Evolutionary conservation across 176 grass and related monocot genomes (phyloP), one percentile per base, ranked within the genome.

Genomic region (Avena atlantica): DNA sequence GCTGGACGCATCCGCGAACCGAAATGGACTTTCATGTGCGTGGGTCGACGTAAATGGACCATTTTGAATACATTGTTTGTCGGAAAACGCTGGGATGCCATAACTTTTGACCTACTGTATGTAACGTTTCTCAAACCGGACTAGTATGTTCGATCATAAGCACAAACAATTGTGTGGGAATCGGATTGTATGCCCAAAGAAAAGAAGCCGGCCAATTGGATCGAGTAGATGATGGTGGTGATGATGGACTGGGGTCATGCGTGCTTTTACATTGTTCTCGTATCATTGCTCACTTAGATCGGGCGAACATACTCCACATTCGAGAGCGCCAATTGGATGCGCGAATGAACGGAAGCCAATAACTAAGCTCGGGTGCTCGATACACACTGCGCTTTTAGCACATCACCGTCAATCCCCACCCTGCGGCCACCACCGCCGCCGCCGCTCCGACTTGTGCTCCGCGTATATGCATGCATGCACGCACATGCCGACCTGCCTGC

Each of bases 401-500:
- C 40, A 42, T 71, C 69, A 47, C 19, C 37, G 9, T 44, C 69
- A 1, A 48, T 23, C 19, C 70, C 20, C 70, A 73, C 20, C 70
- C 11, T 74, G 70, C 44, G n/a, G 20, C 11, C 42, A 12, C 11
- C 42, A 12, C 12, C 44, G 42, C 71, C 44, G 42, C 70, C 20
- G 11, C 44, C 44, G 44, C n/a, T 49, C 40, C 70, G 2, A 47
- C 44, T 11, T 47, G 45, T n/a, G 40, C 5, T 24, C 42, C 44
- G 71, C 36, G 66, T n/a, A 59, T 59, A 12, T 70, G 20, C 58
- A 45, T 71, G 69, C 69, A 71, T 12, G 69, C 19, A 21, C 44
- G 70, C 42, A 73, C 70, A 73, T 74, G 71, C 71, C 71, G 45
- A 45, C 45, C 25, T 15, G 27, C 25, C 12, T n/a, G 70, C 40